phyloP scores from a whole-genome alignment of 2,329 filamentous ascomycete species.

The Aspergillus ibericus region DNA sequence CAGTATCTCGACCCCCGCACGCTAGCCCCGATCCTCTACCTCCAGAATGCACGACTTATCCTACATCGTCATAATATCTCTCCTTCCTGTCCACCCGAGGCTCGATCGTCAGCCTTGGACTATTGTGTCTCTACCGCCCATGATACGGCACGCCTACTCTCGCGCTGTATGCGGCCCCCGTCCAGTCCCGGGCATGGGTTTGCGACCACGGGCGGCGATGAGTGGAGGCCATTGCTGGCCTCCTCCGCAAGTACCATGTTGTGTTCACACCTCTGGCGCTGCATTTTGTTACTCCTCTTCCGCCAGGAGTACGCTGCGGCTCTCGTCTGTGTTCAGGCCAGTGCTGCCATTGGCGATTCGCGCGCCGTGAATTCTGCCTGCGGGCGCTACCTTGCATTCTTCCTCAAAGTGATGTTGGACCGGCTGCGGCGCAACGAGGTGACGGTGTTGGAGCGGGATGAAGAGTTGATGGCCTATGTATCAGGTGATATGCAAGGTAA shows the following conservation, averaged over 20 bases:
- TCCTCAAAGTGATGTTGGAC: slow-evolving; percentile 66
- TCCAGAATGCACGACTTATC: slow-evolving; percentile 80
- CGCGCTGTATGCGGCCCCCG: slow-evolving; percentile 58
- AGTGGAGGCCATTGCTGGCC: slow-evolving; percentile 60
- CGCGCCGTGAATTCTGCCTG: slow-evolving; percentile 74
- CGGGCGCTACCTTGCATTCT: slow-evolving; percentile 79
- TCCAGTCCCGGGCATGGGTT: slow-evolving; percentile 10
- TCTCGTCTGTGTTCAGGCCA: slow-evolving; percentile 68
- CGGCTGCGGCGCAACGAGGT: slow-evolving; percentile 49
- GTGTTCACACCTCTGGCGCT: slow-evolving; percentile 84
- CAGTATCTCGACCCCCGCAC: slow-evolving; percentile 71
- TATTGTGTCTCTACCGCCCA: slow-evolving; percentile 72
- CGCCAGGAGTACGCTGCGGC: slow-evolving; percentile 72
- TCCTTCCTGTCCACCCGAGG: slow-evolving; percentile 65
- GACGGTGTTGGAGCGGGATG: slow-evolving; percentile 62
- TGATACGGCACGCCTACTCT: slow-evolving; percentile 76
- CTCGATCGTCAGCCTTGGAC: slow-evolving; percentile 71
- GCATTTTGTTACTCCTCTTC: slow-evolving; percentile 75
- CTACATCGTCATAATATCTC: slow-evolving; percentile 87
- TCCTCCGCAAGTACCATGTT: slow-evolving; percentile 72
- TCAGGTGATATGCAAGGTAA: slow-evolving; percentile 83
- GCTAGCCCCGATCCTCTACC: slow-evolving; percentile 71
- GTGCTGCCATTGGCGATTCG: slow-evolving; percentile 67
- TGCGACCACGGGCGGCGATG: slow-evolving; percentile 28
- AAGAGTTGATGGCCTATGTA: slow-evolving; percentile 84